Percentiles rank a stretch among this genome's conserved stretches.
These are phyloP conservation scores for Myotisia sp. DNA, from an alignment of 2,329 filamentous ascomycete species.

Conservation along the genomic window DNA sequence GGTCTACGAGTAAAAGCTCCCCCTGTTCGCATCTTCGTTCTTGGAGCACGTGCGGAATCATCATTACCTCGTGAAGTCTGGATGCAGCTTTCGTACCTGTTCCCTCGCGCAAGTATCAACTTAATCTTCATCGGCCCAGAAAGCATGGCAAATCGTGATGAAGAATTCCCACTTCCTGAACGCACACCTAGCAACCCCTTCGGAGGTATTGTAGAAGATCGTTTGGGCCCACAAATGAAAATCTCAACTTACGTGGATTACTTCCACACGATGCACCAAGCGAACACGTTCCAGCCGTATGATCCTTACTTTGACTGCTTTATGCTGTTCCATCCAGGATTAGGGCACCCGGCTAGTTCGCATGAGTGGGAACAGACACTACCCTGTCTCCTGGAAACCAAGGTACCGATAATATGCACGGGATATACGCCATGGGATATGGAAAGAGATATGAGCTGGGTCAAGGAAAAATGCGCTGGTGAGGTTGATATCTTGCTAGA, in stretches of 20 bases:
- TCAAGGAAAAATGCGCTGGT: slow-evolving; percentile 67
- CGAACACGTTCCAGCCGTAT: slow-evolving; percentile 80
- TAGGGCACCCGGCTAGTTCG: slow-evolving; percentile 83
- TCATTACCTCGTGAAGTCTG: slow-evolving; percentile 87
- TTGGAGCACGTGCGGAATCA: slow-evolving; percentile 93
- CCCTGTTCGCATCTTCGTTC: slow-evolving; percentile 78
- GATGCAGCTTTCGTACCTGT: slow-evolving; percentile 86
- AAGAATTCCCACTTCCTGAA: slow-evolving; percentile 79
- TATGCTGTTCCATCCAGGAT: slow-evolving; percentile 87
- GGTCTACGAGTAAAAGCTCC: slow-evolving; percentile 73
- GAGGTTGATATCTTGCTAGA: slow-evolving; percentile 87
- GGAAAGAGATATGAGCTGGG: slow-evolving; percentile 82
- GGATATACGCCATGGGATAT: slow-evolving; percentile 95
- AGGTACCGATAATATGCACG: slow-evolving; percentile 84
- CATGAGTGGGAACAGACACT: slow-evolving; percentile 91
- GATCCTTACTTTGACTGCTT: slow-evolving; percentile 98
- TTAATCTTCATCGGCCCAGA: slow-evolving; percentile 92
- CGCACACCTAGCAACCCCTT: slow-evolving; percentile 79
- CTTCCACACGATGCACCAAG: slow-evolving; percentile 89
- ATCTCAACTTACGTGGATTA: slow-evolving; percentile 97
- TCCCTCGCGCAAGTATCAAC: slow-evolving; percentile 82
- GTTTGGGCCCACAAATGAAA: slow-evolving; percentile 78
- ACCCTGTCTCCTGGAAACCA: slow-evolving; percentile 82
- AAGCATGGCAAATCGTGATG: slow-evolving; percentile 84
- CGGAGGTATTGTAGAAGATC: slow-evolving; percentile 84